phyloP scores from a whole-genome alignment of 2,329 filamentous ascomycete species.

The Arthrobotrys sinensis region DNA sequence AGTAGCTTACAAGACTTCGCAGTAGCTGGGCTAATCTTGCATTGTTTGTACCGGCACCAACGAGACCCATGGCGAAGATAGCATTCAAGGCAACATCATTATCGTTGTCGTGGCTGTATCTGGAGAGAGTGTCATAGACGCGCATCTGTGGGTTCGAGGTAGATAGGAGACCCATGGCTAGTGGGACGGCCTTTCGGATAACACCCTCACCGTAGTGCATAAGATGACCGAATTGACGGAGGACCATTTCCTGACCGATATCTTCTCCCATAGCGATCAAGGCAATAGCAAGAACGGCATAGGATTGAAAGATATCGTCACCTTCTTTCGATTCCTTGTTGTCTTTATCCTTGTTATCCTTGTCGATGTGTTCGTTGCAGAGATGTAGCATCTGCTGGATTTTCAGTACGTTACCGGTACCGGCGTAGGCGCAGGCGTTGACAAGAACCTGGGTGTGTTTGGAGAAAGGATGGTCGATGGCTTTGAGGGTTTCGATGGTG shows the following conservation, averaged over 20 bases:
- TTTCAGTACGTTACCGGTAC: conserved; percentile 96
- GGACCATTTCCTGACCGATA: conserved; percentile 97
- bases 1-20: conserved; percentile 95
- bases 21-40: conserved; percentile 94
- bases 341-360: conserved; percentile 85
- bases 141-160: conserved; percentile 99
- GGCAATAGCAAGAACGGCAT: conserved; percentile 93
- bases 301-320: conserved; percentile 94
- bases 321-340: conserved; percentile 71
- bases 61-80: conserved; percentile 98
- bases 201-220: conserved; percentile 99
- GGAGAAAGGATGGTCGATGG: conserved; percentile 95
- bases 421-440: conserved; percentile 97
- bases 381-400: conserved; percentile 97
- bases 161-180: conserved; percentile 96
- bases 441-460: conserved; percentile 95
- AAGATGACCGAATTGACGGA: conserved; percentile 95
- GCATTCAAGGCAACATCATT: conserved; percentile 98
- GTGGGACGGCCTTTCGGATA: conserved; percentile 93
- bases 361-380: conserved; percentile 97
- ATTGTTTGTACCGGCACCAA: conserved; percentile 98
- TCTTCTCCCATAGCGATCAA: conserved; percentile 98
- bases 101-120: conserved; percentile 98
- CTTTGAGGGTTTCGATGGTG: conserved; percentile 95
- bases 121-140: conserved; percentile 96